A percentile compares a stretch with the other conserved stretches of the same genome.
phyloP scores from a whole-genome alignment of 2,329 filamentous ascomycete genomes.

The Mycosphaerelloides madeirae region DNA sequence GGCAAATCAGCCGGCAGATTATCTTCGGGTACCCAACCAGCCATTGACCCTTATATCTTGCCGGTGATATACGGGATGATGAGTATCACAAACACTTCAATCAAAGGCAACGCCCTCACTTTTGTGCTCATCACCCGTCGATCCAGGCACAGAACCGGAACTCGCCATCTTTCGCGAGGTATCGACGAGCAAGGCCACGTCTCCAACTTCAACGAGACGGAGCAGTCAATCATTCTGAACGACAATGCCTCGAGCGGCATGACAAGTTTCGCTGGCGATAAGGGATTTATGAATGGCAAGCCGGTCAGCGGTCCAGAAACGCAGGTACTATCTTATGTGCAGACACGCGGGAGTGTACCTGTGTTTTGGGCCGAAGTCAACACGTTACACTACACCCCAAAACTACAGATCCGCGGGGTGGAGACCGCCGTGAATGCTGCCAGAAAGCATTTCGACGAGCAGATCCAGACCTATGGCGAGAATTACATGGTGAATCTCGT shows the following conservation, averaged over 20 bases:
- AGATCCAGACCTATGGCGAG: constrained; percentile 88
- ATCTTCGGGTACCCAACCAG: constrained; percentile 65
- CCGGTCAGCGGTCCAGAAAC: constrained; percentile 64
- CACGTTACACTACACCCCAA: constrained; percentile 84
- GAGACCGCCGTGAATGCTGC: constrained; percentile 76
- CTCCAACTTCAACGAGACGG: constrained; percentile 99
- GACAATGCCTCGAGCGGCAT: constrained; percentile 67
- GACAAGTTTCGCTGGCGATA: constrained; percentile 73
- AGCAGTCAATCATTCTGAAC: constrained; percentile 86
- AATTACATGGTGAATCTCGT: constrained; percentile 97
- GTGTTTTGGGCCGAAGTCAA: constrained; percentile 97
- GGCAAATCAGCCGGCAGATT: constrained; percentile 54
- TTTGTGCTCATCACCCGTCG: constrained; percentile 83
- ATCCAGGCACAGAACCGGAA: constrained; percentile 82
- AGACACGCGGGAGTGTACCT: constrained; percentile 92
- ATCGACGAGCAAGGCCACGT: constrained; percentile 90
- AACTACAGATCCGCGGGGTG: constrained; percentile 78
- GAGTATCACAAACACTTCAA: constrained; percentile 77
- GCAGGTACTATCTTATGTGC: constrained; percentile 89
- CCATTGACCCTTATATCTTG: constrained; percentile 84
- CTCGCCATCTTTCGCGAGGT: constrained; percentile 89
- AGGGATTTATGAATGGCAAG: constrained; percentile 70
- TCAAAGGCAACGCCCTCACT: constrained; percentile 80
- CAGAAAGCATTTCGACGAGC: constrained; percentile 83
- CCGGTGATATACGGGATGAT: constrained; percentile 96